Conservation (phyloP, 192 early-diverging fungal species). For the Phlyctochytrium arcticum region DNA sequence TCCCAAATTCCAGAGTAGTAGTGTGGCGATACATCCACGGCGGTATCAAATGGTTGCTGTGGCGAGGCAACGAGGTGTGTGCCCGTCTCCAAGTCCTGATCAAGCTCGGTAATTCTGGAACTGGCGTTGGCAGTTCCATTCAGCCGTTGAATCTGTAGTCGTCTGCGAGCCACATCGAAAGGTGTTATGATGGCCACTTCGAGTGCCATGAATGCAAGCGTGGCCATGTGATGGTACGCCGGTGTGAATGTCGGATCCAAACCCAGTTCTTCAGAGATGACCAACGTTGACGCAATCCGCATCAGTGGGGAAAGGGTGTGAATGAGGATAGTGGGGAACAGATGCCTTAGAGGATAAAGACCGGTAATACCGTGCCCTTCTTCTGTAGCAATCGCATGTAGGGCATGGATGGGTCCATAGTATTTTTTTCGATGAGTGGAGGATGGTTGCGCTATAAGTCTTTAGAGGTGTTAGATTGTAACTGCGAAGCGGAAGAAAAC, state of each 20-base stretch:
- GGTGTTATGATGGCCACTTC: conserved; percentile 76
- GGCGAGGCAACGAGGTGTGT: neutral
- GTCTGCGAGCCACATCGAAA: conserved; percentile 79
- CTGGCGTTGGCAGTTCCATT: neutral
- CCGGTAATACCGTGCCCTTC: conserved; percentile 47
- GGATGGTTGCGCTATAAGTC: conserved; percentile 78
- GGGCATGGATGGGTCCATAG: conserved; percentile 70
- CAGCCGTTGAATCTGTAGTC: conserved; percentile 72
- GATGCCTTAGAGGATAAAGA: conserved; percentile 53
- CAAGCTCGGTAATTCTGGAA: too few species aligned
- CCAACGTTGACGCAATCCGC: conserved; percentile 15
- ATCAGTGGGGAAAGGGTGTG: conserved; percentile 53
- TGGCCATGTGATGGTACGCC: conserved; percentile 61
- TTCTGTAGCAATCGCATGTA: conserved; percentile 70
- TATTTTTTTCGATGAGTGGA: conserved; percentile 75
- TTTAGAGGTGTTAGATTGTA: conserved; percentile 9
- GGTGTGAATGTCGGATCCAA: conserved; percentile 54
- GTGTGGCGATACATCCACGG: conserved; percentile 29
- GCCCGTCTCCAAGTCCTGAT: too few species aligned
- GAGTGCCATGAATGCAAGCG: conserved; percentile 65
- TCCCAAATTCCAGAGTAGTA: conserved; percentile 41
- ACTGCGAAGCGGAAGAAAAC: conserved; percentile 7
- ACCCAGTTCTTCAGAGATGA: conserved; percentile 44
- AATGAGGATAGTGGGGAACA: conserved; percentile 76
- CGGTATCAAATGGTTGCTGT: conserved; percentile 24